Base-by-base conservation (phyloP, 306 rosid species). In the Quercus robur region DNA sequence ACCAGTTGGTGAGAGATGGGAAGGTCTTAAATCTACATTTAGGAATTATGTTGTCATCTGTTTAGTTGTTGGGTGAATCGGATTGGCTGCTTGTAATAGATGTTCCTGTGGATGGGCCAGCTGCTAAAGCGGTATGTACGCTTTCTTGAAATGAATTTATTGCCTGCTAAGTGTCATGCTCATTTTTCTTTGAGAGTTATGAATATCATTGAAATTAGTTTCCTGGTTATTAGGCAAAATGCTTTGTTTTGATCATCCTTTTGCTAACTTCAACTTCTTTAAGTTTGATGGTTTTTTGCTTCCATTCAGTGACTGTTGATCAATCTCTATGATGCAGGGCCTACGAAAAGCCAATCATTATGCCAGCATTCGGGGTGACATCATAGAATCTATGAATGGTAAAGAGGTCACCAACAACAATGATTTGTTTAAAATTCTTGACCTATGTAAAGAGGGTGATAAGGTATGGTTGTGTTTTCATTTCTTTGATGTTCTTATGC, bases 1-100 rank as follows among this genome's bases (percentile, higher is more conserved):
- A 95, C 49, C 97, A 95, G 81, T 81, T 95, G 83, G 98, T 95
- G 78, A 91, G 10, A 82, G 93, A 85, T 76, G 99, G 98, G 71
- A 95, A 93, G 92, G 99, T 95, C 81, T 93, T 97, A 31, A 89
- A 98, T 90, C 99, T 98, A 52, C 86, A 93, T 79, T 86, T 93
- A 83, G 38, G 38, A 33, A 33, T 33, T 33, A 33, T 6, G 38
- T 33, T 33, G 38, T 33, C 38, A 5, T 5, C 0, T 33, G 2
- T 5, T 33, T 6, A 0, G 38, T 33, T 33, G 6, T 6, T 5
- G 6, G 38, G 1, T 5, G 38, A 1, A 33, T 33, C 0, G 2
- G 6, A 33, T 74, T 98, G 99, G 72, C 97, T 93, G 81, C 98
- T 96, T 57, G 94, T 95, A 74, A 81, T 91, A 82, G 99, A 95